Evolutionary conservation across 257 asterid genomes (phyloP).

Genomic region (Solanum bulbocastanum): DNA sequence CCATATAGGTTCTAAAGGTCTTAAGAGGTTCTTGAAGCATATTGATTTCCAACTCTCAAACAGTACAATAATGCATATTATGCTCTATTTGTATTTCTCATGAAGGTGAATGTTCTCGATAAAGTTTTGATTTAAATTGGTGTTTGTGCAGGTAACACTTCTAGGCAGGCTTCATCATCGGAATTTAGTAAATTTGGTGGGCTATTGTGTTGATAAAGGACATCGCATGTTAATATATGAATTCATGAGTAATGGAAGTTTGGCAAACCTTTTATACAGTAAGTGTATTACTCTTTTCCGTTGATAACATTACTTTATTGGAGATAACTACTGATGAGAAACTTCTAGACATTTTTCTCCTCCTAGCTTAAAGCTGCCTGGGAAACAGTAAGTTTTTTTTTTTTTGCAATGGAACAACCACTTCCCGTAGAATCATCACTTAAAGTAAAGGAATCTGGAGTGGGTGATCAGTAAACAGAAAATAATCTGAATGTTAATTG

Average conservation of each 20-base stretch:
- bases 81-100: not conserved
- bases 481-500: not conserved
- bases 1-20: not conserved
- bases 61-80: not conserved
- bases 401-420: not conserved
- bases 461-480: not conserved
- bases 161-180: constrained; percentile 92
- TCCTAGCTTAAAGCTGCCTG: not conserved
- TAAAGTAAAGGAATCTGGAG: not conserved
- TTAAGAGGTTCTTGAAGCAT: not conserved
- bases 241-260: constrained; percentile 96
- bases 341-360: not conserved
- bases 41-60: not conserved
- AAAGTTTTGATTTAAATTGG: not conserved
- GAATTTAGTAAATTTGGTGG: constrained; percentile 89
- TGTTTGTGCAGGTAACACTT: constrained; percentile 70
- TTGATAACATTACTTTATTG: not conserved
- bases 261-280: constrained; percentile 80
- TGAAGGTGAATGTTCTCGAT: not conserved
- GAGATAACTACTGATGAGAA: not conserved
- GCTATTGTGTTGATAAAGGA: constrained; percentile 93
- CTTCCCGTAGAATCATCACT: not conserved
- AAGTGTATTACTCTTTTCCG: constrained; percentile 14
- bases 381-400: not conserved
- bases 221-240: constrained; percentile 80